Base-by-base conservation (phyloP, 2,329 filamentous ascomycete genomes). In the Monosporascus sp. region DNA sequence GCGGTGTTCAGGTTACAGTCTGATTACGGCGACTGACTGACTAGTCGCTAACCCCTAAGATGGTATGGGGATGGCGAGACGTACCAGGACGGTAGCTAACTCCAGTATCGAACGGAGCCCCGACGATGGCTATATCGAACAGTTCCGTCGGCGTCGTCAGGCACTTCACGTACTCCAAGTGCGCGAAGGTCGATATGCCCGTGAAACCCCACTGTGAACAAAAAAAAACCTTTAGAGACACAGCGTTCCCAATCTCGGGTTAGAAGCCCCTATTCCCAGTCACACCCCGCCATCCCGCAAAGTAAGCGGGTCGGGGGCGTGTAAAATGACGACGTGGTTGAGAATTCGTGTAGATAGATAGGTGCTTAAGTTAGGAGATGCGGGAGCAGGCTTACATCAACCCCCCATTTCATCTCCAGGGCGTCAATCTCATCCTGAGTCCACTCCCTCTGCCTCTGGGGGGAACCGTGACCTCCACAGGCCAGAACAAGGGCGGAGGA, bases 141-240 rank as follows among this genome's bases (percentile, higher is more conserved):
- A 72, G 71, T 64, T 82, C 79, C 25, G 77, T 72, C 1, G 85
- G 85, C 47, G 79, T 79, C n/a, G 83, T 82, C 37, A 90, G 75
- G 61, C 87, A 90, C 65, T 85, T 88, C 57, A 81, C 76, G 58
- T 89, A 76, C 60, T 82, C 77, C 31, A 90, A 75, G 62, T 90
- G 88, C 39, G 86, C 88, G 68, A 90, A 91, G 37, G 84, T 84
- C 50, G 84, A 84, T 57, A 94, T 88, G 54, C 89, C 89, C 27
- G 81, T 79, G 68, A 90, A 94, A 1, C 76, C 77, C 82, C 82
- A 79, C 74, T 79, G 45, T 17, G 36, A 39, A 22, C 36, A 34
- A 11, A 9, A 24, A 17, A 25, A 44, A 4, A n/a, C n/a, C n/a
- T 14, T 34, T 34, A 34, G 31, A 34, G 9, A 34, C 31, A 14